Conservation (phyloP, 2,329 filamentous ascomycete species). For the Tolypocladium album region DNA sequence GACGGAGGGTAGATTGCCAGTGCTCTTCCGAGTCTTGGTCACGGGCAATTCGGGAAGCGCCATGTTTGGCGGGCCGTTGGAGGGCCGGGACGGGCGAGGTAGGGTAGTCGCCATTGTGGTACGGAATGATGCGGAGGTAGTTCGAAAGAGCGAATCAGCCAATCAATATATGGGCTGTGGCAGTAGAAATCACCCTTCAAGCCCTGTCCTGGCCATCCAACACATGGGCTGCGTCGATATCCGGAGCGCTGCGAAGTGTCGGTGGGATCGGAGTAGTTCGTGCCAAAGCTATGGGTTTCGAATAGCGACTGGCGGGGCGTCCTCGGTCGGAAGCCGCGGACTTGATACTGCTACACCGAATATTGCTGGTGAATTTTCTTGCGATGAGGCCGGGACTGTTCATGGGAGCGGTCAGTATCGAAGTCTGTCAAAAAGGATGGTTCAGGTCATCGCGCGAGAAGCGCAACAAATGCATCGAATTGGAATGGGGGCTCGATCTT, state of each 20-base stretch:
- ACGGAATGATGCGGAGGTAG: neutral
- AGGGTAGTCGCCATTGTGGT: constrained; percentile 40
- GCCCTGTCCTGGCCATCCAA: constrained; percentile 3
- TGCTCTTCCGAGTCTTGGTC: constrained; percentile 61
- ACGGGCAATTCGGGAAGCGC: constrained; percentile 66
- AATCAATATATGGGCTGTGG: neutral
- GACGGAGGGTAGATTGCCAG: constrained; percentile 31
- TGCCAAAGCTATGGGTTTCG: neutral
- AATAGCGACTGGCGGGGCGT: neutral
- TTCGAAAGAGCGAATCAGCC: neutral
- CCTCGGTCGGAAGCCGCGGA: neutral
- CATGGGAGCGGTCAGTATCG: neutral
- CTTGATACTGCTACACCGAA: neutral
- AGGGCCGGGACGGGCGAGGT: constrained; percentile 55
- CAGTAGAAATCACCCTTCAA: neutral
- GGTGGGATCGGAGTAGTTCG: neutral
- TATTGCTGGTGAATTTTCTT: no score
- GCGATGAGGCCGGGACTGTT: no score
- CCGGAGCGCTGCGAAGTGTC: no score
- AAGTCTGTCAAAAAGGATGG: neutral
- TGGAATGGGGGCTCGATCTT: neutral
- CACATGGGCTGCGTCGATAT: neutral
- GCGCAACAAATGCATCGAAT: neutral
- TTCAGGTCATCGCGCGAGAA: neutral
- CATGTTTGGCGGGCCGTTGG: constrained; percentile 59